phyloP scores from a whole-genome alignment of 78 protist species.

The Dictyostelium brefeldianum region DNA sequence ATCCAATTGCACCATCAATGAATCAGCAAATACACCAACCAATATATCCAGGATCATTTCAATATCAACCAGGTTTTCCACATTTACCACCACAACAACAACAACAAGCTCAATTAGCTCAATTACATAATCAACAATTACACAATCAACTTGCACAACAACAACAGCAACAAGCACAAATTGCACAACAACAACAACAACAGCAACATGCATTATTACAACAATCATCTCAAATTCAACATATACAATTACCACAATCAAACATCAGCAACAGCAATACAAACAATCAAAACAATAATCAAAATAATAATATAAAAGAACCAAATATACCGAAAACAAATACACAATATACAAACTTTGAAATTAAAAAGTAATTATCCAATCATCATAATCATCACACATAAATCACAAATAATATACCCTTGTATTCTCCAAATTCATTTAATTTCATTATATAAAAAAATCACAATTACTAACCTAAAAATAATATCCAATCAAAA shows the following conservation, averaged over 20 bases:
- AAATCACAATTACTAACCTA: background rate
- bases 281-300: background rate
- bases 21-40: background rate
- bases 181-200: background rate
- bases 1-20: background rate
- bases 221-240: background rate
- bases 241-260: background rate
- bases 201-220: background rate
- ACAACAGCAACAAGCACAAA: conserved; percentile 29
- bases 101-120: background rate
- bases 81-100: background rate
- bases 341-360: conserved; percentile 59
- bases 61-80: background rate
- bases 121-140: background rate
- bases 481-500: background rate
- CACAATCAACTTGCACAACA: background rate
- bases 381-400: too few relatives aligned
- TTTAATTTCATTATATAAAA: background rate
- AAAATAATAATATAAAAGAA: background rate
- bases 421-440: too few relatives aligned
- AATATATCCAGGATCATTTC: background rate
- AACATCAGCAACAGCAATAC: background rate
- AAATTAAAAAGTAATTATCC: conserved; percentile 13
- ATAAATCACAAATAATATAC: too few relatives aligned
- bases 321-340: conserved; percentile 38